Percentiles rank a stretch among this genome's conserved stretches.
These are phyloP conservation scores for Chlorociboria aeruginascens DNA, from an alignment of 495 filamentous ascomycete species.

Conservation along the genomic window DNA sequence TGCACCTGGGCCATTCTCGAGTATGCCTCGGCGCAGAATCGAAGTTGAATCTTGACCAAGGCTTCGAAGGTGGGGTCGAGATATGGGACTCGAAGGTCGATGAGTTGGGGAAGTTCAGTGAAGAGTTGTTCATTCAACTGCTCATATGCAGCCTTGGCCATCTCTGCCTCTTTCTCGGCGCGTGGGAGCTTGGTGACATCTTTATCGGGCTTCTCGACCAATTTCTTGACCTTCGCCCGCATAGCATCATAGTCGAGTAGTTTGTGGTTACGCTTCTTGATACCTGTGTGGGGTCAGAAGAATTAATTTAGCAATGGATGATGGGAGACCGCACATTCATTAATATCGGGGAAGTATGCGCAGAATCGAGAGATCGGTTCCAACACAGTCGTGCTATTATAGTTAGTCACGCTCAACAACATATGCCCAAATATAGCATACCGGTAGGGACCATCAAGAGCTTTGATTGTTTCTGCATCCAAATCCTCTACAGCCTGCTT, in stretches of 20 bases:
- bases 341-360: slow-evolving; percentile 97
- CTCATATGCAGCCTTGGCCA: slow-evolving; percentile 88
- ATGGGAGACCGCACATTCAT: slow-evolving; percentile 65
- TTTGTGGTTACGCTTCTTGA: slow-evolving; percentile 97
- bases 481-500: slow-evolving; percentile 97
- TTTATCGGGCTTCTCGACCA: slow-evolving; percentile 97
- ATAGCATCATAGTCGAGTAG: slow-evolving; percentile 95
- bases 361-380: slow-evolving; percentile 94
- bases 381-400: slow-evolving; percentile 68
- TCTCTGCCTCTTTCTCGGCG: slow-evolving; percentile 86
- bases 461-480: slow-evolving; percentile 96
- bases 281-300: slow-evolving; percentile 37
- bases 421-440: slow-evolving; percentile 19
- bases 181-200: slow-evolving; percentile 89
- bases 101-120: slow-evolving; percentile 88
- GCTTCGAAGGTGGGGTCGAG: slow-evolving; percentile 95
- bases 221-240: slow-evolving; percentile 88
- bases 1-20: slow-evolving; percentile 96
- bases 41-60: slow-evolving; percentile 93
- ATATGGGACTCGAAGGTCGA: slow-evolving; percentile 93
- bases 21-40: slow-evolving; percentile 97
- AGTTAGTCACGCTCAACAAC: not conserved
- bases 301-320: not conserved
- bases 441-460: slow-evolving; percentile 93
- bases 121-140: slow-evolving; percentile 92